Evolutionary conservation across 306 rosid species (phyloP).

Genomic region (Senna siamea): DNA sequence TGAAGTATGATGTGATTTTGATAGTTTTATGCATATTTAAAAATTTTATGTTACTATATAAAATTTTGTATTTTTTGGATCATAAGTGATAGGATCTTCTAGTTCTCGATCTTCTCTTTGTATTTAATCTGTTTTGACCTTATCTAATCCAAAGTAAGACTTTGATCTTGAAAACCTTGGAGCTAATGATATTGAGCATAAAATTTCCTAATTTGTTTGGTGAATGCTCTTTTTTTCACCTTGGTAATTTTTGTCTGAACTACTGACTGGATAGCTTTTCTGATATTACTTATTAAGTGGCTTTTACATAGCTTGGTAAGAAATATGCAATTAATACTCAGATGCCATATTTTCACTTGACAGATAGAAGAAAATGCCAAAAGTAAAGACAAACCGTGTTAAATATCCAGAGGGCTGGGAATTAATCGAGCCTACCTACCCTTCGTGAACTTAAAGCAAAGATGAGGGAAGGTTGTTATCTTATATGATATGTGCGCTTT

Average conservation of each 20-base stretch:
- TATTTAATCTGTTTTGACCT: no score
- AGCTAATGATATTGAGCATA: background rate
- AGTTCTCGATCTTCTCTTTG: no score
- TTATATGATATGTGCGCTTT: background rate
- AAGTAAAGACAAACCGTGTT: conserved; percentile 88
- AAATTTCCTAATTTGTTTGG: background rate
- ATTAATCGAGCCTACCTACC: conserved; percentile 91
- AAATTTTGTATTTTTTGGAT: no score
- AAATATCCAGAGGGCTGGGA: conserved; percentile 96
- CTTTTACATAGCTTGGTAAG: background rate
- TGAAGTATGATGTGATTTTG: no score
- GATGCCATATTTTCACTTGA: conserved; percentile 14
- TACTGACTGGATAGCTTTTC: conserved; percentile 21
- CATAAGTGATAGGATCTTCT: no score
- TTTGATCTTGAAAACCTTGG: no score
- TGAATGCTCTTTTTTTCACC: background rate
- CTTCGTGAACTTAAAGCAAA: conserved; percentile 89
- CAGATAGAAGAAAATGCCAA: conserved; percentile 72
- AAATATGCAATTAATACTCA: conserved; percentile 26
- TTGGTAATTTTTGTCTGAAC: background rate
- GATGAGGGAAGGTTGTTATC: conserved; percentile 84
- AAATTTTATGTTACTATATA: no score
- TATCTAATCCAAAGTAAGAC: no score
- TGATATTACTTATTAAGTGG: background rate
- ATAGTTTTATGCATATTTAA: no score